A percentile compares a stretch with the other conserved stretches of the same genome.
phyloP scores from a whole-genome alignment of 306 rosid species.

The Cotoneaster glaucophyllus region DNA sequence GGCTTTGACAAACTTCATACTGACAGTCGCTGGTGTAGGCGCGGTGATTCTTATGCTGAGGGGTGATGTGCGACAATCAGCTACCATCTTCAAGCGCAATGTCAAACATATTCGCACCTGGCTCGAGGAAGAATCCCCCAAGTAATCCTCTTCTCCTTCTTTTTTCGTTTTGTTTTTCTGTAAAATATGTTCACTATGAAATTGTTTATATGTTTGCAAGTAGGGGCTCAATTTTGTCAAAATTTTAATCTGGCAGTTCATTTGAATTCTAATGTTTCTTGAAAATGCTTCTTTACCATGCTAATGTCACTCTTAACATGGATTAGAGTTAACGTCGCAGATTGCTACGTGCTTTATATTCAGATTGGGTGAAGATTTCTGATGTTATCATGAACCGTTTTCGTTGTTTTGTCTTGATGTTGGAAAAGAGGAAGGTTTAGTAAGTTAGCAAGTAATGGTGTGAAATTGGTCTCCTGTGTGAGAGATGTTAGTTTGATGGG shows the following conservation, averaged over 20 bases:
- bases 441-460: neutral
- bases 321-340: neutral
- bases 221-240: neutral
- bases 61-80: slow-evolving; percentile 42
- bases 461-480: neutral
- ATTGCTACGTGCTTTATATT: neutral
- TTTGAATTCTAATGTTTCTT: neutral
- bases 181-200: too few relatives aligned
- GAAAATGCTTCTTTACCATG: neutral
- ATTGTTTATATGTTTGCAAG: neutral
- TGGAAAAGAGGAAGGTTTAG: neutral
- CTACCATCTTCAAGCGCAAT: slow-evolving; percentile 36
- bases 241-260: neutral
- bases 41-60: slow-evolving; percentile 41
- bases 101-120: slow-evolving; percentile 43
- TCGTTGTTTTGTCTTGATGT: neutral
- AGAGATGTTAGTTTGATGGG: neutral
- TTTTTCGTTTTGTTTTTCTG: neutral
- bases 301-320: neutral
- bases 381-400: neutral
- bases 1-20: slow-evolving; percentile 48
- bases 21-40: slow-evolving; percentile 48
- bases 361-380: neutral
- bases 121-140: slow-evolving; percentile 50
- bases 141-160: slow-evolving; percentile 15